Percentiles rank a stretch among this genome's conserved stretches.
phyloP scores from a whole-genome alignment of 2,329 filamentous ascomycete genomes.

The Ustulina deusta region DNA sequence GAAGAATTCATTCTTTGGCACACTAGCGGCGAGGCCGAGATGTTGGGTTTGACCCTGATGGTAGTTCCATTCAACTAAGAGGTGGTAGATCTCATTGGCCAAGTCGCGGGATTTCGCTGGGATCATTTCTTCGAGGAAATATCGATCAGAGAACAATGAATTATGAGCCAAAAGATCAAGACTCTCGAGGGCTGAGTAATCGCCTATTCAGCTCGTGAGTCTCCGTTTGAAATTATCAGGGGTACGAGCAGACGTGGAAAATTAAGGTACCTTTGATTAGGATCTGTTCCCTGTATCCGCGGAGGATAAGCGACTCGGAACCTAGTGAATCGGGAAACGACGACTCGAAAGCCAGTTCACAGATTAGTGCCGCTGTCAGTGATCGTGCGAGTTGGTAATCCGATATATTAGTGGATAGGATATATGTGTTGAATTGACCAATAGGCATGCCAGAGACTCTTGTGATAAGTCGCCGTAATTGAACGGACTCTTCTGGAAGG shows the following conservation, averaged over 20 bases:
- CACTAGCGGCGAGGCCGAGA: neutral
- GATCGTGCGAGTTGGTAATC: neutral
- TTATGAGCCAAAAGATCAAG: neutral
- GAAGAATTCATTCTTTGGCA: neutral
- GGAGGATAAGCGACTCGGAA: neutral
- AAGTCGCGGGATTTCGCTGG: neutral
- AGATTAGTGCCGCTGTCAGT: neutral
- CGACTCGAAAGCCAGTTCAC: neutral
- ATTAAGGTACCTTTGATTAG: neutral
- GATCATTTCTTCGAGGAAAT: neutral
- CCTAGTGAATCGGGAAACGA: neutral
- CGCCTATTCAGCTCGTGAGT: neutral
- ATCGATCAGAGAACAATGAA: neutral
- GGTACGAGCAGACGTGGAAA: neutral
- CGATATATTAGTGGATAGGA: neutral
- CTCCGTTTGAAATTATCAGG: neutral
- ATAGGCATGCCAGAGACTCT: neutral
- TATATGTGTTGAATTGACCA: neutral
- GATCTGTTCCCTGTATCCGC: neutral
- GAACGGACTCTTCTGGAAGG: neutral
- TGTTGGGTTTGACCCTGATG: neutral
- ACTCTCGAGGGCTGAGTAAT: neutral
- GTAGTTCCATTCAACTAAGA: neutral
- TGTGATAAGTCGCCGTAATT: neutral
- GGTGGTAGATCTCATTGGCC: neutral